phyloP scores from a whole-genome alignment of 305 asterid genomes.

The Stenogyne calaminthoides region DNA sequence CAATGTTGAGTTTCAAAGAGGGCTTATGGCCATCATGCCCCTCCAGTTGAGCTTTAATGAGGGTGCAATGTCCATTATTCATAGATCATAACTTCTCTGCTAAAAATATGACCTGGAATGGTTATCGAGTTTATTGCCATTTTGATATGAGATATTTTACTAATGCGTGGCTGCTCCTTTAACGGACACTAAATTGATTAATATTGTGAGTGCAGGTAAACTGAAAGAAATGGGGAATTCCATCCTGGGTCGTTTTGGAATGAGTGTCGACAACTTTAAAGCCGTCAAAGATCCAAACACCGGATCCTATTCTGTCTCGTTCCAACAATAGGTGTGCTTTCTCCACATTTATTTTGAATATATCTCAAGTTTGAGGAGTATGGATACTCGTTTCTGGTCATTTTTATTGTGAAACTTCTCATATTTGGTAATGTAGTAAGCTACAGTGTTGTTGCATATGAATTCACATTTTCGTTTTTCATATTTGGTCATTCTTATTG shows the following conservation, averaged over 20 bases:
- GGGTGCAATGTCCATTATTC: not conserved
- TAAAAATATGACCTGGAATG: not conserved
- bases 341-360: slow-evolving; percentile 11
- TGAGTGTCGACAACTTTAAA: slow-evolving; percentile 91
- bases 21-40: not conserved
- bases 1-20: not conserved
- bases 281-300: slow-evolving; percentile 90
- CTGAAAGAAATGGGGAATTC: slow-evolving; percentile 91
- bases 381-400: not conserved
- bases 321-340: slow-evolving; percentile 54
- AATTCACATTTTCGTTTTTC: not conserved
- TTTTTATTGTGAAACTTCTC: slow-evolving; percentile 11
- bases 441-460: not conserved
- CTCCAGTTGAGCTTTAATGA: not conserved
- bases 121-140: not conserved
- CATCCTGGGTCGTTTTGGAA: slow-evolving; percentile 85
- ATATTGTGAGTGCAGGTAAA: slow-evolving; percentile 59
- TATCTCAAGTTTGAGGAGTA: slow-evolving; percentile 5
- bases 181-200: not conserved
- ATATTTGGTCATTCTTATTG: not conserved
- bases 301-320: slow-evolving; percentile 80
- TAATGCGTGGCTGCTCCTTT: not conserved
- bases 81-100: not conserved
- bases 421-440: not conserved
- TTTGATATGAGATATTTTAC: not conserved